phyloP scores from a whole-genome alignment of 768 basidiomycete species.

The Dioszegia aurantiaca region DNA sequence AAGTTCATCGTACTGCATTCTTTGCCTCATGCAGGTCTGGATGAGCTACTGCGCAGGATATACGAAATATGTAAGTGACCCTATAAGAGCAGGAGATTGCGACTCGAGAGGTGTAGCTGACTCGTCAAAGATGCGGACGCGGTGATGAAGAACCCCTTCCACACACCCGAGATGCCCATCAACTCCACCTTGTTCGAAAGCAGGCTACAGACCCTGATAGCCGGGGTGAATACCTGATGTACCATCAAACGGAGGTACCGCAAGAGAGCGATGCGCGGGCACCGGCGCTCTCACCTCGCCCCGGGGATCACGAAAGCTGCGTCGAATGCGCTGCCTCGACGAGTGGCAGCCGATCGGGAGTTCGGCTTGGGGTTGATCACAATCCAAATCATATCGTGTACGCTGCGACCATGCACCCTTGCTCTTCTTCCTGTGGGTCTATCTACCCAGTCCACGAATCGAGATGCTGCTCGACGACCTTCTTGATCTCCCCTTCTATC shows the following conservation, averaged over 20 bases:
- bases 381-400: too few species aligned
- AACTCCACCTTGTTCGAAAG: constrained; percentile 82
- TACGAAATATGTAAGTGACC: constrained; percentile 68
- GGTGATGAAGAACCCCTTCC: constrained; percentile 99
- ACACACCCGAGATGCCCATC: constrained; percentile 99
- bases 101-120: not conserved
- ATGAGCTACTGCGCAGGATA: constrained; percentile 70
- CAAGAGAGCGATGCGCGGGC: too few species aligned
- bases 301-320: too few species aligned
- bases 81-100: not conserved
- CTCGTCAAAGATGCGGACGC: constrained; percentile 68
- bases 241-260: not conserved
- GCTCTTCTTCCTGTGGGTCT: not conserved
- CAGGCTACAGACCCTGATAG: constrained; percentile 49
- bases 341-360: too few species aligned
- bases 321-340: too few species aligned
- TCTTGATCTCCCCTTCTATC: constrained; percentile 58
- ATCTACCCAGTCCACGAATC: constrained; percentile 39
- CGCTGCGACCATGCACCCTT: too few species aligned
- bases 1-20: constrained; percentile 94
- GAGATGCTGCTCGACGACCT: constrained; percentile 56
- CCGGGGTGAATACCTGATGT: constrained; percentile 25
- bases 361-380: too few species aligned
- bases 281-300: too few species aligned
- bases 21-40: constrained; percentile 63